Evolutionary conservation across 2,329 filamentous ascomycete genomes (phyloP), one percentile per base, ranked within the genome.

Genomic region (Hyphodiscus sp.): DNA sequence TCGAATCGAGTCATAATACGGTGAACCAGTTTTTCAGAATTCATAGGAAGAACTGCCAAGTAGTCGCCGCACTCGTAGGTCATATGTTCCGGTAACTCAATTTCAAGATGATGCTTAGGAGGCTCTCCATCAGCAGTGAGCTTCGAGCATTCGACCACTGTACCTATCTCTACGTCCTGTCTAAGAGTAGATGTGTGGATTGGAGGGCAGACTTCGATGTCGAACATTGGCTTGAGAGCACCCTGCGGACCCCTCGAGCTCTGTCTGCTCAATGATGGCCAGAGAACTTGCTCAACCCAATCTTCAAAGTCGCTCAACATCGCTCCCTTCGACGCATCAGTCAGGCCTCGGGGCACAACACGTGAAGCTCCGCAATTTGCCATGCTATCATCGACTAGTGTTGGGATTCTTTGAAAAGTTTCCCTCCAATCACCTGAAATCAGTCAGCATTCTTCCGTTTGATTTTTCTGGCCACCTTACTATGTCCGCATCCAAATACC

Each of bases 401-500:
- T 42, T 4, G 41, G 41, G 16, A 19, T 19, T 42, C 19, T 42
- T 11, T 42, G 41, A 11, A n/a, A 42, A 11, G 41, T n/a, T 42
- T 11, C 41, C 15, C 16, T 42, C 41, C 41, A 42, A n/a, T 42
- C 41, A n/a, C 41, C 41, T 42, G 23, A 26, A 26, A 26, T 8
- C 23, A 26, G 8, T 26, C 23, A 26, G 23, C 23, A 60, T 45
- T 78, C 13, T 72, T 69, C 49, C 56, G 58, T 3, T 60, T 67
- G 2, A 61, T 30, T 13, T 26, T 30, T 13, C 8, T 8, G 23
- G 8, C 8, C 23, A 16, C 55, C 51, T 49, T 41, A 58, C 57
- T 70, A 62, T 80, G 73, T 1, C 86, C 87, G 50, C 84, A 86
- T 2, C 85, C 86, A 65, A 87, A 91, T 2, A 89, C 80, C 1